Conservation (phyloP, 176 grass and related monocot species). For the Triticum dicoccoides region DNA sequence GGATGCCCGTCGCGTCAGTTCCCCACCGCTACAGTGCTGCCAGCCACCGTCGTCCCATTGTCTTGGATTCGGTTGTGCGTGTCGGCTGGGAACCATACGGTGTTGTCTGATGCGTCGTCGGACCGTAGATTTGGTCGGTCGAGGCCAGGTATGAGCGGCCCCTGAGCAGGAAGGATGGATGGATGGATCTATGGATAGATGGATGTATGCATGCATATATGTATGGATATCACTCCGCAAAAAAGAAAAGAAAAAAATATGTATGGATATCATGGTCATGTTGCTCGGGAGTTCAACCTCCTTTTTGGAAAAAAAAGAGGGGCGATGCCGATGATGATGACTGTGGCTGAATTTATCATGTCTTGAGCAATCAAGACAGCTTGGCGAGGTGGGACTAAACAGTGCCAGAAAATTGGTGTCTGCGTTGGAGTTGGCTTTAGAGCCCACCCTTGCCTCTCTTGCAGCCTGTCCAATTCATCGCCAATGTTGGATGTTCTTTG, state of each 20-base stretch:
- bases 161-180: no score
- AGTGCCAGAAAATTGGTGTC: no score
- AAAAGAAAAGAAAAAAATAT: no score
- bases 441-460: neutral
- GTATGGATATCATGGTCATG: no score
- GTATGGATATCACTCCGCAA: no score
- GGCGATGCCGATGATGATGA: neutral
- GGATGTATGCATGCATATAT: no score
- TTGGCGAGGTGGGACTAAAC: neutral
- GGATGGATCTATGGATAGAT: neutral
- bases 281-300: no score
- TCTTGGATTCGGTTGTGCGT: neutral
- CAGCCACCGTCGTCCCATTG: neutral
- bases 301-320: no score
- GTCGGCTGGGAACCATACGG: neutral
- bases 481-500: neutral
- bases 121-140: neutral
- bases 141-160: neutral
- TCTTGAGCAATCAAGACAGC: conserved; percentile 8
- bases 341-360: neutral
- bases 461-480: neutral
- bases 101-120: neutral
- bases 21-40: neutral
- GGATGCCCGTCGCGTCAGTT: no score
- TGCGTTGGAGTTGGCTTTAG: no score